phyloP scores from a whole-genome alignment of 2,329 filamentous ascomycete species.

The Trichophyton rubrum region DNA sequence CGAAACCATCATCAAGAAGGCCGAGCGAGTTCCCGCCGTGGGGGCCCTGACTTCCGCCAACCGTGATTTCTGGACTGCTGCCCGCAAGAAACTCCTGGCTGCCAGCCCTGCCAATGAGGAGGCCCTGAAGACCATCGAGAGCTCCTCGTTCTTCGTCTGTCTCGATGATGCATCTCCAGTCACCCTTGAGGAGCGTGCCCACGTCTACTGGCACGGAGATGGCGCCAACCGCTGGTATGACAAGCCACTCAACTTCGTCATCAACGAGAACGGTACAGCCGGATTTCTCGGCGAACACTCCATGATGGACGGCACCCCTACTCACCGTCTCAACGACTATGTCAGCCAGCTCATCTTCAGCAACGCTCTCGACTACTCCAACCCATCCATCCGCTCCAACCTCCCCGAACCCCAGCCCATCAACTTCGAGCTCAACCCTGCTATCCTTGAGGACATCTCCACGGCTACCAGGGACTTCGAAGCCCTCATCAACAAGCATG shows the following conservation, averaged over 20 bases:
- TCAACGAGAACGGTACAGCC: constrained; percentile 95
- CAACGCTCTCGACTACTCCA: constrained; percentile 84
- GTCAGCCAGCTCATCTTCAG: constrained; percentile 83
- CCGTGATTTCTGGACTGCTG: constrained; percentile 83
- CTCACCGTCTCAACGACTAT: constrained; percentile 90
- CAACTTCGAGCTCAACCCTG: constrained; percentile 63
- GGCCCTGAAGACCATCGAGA: constrained; percentile 69
- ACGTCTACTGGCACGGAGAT: constrained; percentile 97
- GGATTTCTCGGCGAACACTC: constrained; percentile 98
- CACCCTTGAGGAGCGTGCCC: constrained; percentile 87
- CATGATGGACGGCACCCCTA: constrained; percentile 99
- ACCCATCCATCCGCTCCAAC: constrained; percentile 63
- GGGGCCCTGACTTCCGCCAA: constrained; percentile 84
- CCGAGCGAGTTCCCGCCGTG: constrained; percentile 59
- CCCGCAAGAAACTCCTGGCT: constrained; percentile 60
- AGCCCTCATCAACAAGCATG: constrained; percentile 70
- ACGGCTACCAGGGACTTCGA: constrained; percentile 67
- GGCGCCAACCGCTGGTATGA: constrained; percentile 94
- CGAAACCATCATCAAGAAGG: constrained; percentile 66
- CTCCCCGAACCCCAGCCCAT: constrained; percentile 69
- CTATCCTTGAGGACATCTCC: constrained; percentile 65
- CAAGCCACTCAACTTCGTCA: constrained; percentile 94
- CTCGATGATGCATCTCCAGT: constrained; percentile 84
- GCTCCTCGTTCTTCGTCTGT: constrained; percentile 81
- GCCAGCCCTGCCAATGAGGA: constrained; percentile 68